Percentiles rank a stretch among this genome's conserved stretches.
These are phyloP conservation scores for slime mould (Dictyostelium discoideum) DNA, from an alignment of 78 protist genomes.

Conservation along the genomic window DNA sequence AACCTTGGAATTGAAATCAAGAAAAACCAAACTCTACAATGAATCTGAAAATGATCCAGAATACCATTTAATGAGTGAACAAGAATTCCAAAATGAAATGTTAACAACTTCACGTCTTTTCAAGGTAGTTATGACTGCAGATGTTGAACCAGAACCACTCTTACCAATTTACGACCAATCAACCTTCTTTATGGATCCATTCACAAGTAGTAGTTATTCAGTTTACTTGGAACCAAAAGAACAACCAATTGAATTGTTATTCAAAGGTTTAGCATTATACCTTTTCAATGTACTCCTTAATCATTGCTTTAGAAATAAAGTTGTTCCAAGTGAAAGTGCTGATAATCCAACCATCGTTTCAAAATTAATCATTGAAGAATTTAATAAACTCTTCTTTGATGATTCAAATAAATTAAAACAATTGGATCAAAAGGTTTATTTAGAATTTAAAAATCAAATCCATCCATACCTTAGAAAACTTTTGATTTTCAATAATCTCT, in stretches of 20 bases:
- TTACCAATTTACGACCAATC: conserved; percentile 3
- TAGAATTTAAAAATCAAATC: conserved; percentile 23
- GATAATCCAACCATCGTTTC: not conserved
- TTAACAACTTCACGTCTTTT: conserved; percentile 19
- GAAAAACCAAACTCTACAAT: conserved; percentile 26
- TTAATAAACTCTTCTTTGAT: not conserved
- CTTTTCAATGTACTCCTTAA: conserved; percentile 4
- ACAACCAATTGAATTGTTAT: not conserved
- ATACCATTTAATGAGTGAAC: conserved; percentile 44
- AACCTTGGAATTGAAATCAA: conserved; percentile 53
- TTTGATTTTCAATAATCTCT: conserved; percentile 15
- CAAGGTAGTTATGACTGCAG: conserved; percentile 44
- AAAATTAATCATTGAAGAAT: not conserved
- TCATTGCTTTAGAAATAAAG: not conserved
- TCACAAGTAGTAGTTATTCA: conserved; percentile 25
- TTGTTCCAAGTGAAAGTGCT: not conserved
- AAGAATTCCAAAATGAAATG: conserved; percentile 51
- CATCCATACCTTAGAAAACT: conserved; percentile 59
- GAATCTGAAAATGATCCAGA: not conserved
- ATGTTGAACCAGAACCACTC: conserved; percentile 28
- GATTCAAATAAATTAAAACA: not conserved
- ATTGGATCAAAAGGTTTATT: not conserved
- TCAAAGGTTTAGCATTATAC: conserved; percentile 11
- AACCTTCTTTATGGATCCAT: conserved; percentile 45
- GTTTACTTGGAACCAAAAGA: not conserved